Conservation (phyloP, 2,329 filamentous ascomycete genomes). For the Colletotrichum viniferum region DNA sequence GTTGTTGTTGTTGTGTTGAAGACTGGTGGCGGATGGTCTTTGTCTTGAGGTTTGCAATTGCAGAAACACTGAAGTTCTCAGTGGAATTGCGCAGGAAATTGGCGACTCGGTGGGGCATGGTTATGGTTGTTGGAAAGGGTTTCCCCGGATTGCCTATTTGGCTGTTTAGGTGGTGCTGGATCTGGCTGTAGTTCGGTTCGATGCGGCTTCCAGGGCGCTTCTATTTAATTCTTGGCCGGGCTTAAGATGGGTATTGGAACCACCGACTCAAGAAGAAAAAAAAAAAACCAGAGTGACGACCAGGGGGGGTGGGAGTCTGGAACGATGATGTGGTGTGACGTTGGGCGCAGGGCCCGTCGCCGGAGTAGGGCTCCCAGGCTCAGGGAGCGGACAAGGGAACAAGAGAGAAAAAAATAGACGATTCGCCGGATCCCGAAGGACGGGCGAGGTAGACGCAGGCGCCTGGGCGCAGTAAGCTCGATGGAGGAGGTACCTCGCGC, state of each 20-base stretch:
- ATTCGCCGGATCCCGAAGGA: conserved; percentile 19
- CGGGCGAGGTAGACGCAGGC: conserved; percentile 7
- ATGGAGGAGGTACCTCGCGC: background rate
- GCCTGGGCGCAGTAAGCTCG: background rate
- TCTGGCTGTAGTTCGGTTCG: background rate
- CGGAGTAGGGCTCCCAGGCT: background rate
- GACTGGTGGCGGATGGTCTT: conserved; percentile 38
- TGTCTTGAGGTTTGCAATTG: conserved; percentile 54
- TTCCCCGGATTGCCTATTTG: conserved; percentile 8
- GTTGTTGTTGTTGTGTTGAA: background rate
- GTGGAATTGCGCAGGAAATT: conserved; percentile 63
- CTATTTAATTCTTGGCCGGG: conserved; percentile 8
- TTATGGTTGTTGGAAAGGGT: conserved; percentile 18
- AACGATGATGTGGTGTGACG: conserved; percentile 9
- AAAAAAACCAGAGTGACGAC: background rate
- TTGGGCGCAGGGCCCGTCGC: conserved; percentile 1
- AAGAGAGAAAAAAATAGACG: background rate
- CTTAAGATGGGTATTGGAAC: conserved; percentile 11
- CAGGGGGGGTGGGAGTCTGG: conserved; percentile 5
- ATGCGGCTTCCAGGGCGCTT: conserved; percentile 1
- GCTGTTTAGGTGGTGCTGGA: background rate
- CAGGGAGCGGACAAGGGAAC: background rate
- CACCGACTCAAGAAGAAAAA: background rate
- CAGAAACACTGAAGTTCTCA: conserved; percentile 39
- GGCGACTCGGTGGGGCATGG: conserved; percentile 63